Conservation (phyloP, 78 protist genomes). For the Guillardia theta region DNA sequence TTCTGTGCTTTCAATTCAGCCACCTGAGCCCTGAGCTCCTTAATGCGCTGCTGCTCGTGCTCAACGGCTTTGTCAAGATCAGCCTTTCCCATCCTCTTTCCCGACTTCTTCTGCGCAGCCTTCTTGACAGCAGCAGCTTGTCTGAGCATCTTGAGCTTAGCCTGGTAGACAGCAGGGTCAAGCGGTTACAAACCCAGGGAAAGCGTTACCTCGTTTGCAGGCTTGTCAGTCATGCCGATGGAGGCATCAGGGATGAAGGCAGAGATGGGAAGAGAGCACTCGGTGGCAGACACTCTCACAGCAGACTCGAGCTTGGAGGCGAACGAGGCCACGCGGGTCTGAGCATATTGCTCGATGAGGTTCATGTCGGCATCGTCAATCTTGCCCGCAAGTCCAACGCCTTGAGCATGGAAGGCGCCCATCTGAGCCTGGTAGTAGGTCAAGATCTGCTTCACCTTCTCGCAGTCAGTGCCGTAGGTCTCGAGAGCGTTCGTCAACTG, state of each 20-base stretch:
- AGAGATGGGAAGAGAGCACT: not conserved
- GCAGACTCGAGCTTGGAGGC: not conserved
- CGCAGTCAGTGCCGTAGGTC: not conserved
- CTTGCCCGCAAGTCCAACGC: not conserved
- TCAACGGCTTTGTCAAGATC: not conserved
- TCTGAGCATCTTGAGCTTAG: not conserved
- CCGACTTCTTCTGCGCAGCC: not conserved
- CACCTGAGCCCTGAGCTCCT: not conserved
- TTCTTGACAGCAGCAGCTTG: too few relatives aligned
- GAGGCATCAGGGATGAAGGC: slow-evolving; percentile 39
- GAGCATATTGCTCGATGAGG: not conserved
- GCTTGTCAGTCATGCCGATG: not conserved
- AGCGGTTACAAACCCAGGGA: too few relatives aligned
- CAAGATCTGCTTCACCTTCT: not conserved
- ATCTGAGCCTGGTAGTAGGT: slow-evolving; percentile 39
- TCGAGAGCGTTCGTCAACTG: slow-evolving; percentile 31
- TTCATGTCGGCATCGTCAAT: not conserved
- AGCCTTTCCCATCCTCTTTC: not conserved
- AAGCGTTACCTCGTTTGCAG: not conserved
- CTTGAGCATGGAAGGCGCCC: not conserved
- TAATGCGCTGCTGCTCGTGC: not conserved
- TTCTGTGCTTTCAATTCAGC: not conserved
- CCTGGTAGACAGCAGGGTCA: too few relatives aligned
- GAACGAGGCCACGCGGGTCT: not conserved
- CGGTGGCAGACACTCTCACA: not conserved